Percentiles rank a stretch among this genome's conserved stretches.
Evolutionary conservation across 805 yeast genomes (phyloP).

Genomic region (Debaryomyces maramus): DNA sequence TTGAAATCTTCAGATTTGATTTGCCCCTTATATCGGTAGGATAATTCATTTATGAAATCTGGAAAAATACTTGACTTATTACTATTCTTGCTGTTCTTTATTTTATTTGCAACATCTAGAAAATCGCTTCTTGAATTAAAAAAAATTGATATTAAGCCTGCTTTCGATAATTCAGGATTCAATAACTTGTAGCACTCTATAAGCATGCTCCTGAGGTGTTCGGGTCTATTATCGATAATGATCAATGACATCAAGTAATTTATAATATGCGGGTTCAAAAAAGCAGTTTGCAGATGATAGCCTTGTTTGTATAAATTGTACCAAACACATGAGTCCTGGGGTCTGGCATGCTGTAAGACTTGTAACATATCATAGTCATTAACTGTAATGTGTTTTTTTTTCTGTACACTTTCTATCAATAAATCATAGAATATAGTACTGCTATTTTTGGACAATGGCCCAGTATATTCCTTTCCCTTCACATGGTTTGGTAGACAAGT

Average conservation of each 20-base stretch:
- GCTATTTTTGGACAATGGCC: not conserved
- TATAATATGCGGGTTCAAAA: slow-evolving; percentile 2
- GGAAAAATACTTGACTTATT: slow-evolving; percentile 1
- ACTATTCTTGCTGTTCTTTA: slow-evolving; percentile 2
- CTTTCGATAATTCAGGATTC: not conserved
- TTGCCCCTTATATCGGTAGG: not conserved
- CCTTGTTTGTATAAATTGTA: slow-evolving; percentile 3
- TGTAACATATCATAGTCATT: slow-evolving; percentile 6
- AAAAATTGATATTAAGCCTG: not conserved
- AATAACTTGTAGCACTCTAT: not conserved
- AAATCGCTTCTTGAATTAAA: not conserved
- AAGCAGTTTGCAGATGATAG: not conserved
- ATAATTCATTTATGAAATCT: slow-evolving; percentile 3
- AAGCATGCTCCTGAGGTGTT: not conserved
- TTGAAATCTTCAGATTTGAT: not conserved
- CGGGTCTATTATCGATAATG: not conserved
- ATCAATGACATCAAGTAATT: slow-evolving; percentile 3
- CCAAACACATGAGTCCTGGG: not conserved
- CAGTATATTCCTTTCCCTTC: not conserved
- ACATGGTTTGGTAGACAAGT: not conserved
- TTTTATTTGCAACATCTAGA: slow-evolving; percentile 2
- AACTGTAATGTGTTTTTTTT: not conserved
- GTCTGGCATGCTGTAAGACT: slow-evolving; percentile 1
- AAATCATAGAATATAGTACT: not conserved
- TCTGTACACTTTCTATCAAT: not conserved